Base-by-base conservation (phyloP, 2,329 filamentous ascomycete genomes). In the Penicillium sp. region DNA sequence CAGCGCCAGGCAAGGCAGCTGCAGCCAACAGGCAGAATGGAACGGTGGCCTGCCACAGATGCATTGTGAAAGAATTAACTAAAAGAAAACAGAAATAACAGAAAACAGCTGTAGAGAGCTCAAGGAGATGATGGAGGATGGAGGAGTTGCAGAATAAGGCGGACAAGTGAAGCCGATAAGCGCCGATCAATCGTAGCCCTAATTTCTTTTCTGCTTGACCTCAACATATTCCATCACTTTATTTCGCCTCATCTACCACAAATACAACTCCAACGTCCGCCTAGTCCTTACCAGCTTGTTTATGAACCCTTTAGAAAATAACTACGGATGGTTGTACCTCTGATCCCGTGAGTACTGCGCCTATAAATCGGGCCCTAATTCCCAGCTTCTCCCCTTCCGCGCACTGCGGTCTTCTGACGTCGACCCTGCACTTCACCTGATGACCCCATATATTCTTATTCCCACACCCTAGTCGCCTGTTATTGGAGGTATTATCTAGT, bases 21-120 rank as follows among this genome's bases (percentile, higher is more conserved):
- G 72, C 71, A 19, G 69, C 74, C 63, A 77, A 64, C 58, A 77
- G 66, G 54, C 70, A 70, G 47, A 77, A 68, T 53, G 71, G 70
- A 61, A 75, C 58, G 60, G 71, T 66, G 49, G 68, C 63, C 55
- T 69, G 67, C 63, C 72, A 71, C 61, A 75, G 63, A 66, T 74
- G 70, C 76, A 78, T 78, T 58, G 39, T 72, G 62, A 65, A 55
- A 35, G 44, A 54, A 49, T 38, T 38, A 45, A 38, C 9, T 47
- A 27, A 48, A 58, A 60, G 44, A 25, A 48, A 35, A 35, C 56
- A 58, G 15, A 41, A 49, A 49, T 35, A 29, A 49, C 29, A 49
- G 38, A 42, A 44, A 44, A 55, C n/a, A 51, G 54, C 39, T 33
- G 38, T 48, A 39, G 51, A 49, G 48, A 54, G 59, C 58, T 55